These are phyloP conservation scores for Kodamaea laetipori DNA, from an alignment of 805 yeast genomes.

Conservation along the genomic window DNA sequence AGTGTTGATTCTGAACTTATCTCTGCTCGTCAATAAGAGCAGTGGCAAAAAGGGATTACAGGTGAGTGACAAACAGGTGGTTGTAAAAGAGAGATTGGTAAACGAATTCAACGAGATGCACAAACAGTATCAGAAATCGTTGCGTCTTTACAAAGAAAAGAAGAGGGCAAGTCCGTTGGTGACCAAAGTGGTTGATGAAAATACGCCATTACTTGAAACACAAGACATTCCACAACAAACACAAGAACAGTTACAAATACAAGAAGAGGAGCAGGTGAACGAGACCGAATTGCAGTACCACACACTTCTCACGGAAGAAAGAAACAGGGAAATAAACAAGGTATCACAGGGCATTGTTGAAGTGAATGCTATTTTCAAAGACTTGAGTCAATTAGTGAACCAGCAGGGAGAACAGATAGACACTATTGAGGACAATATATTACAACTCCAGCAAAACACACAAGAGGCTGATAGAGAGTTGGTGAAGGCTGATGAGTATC, in stretches of 20 bases:
- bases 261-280: constrained; percentile 40
- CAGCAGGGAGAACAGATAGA: constrained; percentile 88
- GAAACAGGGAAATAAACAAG: constrained; percentile 70
- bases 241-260: constrained; percentile 32
- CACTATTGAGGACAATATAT: constrained; percentile 77
- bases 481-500: constrained; percentile 72
- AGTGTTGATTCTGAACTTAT: constrained; percentile 30
- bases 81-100: constrained; percentile 53
- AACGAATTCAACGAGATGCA: constrained; percentile 58
- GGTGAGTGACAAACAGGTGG: constrained; percentile 41
- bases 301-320: constrained; percentile 62
- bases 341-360: constrained; percentile 80
- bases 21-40: constrained; percentile 29
- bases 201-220: constrained; percentile 42
- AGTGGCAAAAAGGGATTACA: constrained; percentile 22
- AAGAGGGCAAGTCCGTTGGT: constrained; percentile 32
- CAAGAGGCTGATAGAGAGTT: constrained; percentile 73
- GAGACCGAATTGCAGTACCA: constrained; percentile 63
- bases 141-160: constrained; percentile 52
- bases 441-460: constrained; percentile 62
- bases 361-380: constrained; percentile 82
- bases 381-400: constrained; percentile 70
- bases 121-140: constrained; percentile 42
- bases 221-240: constrained; percentile 29
- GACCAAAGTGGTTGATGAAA: constrained; percentile 25